A percentile compares a stretch with the other conserved stretches of the same genome.
phyloP scores from a whole-genome alignment of 1,284 basidiomycete species.

The Golubevia pallescens region DNA sequence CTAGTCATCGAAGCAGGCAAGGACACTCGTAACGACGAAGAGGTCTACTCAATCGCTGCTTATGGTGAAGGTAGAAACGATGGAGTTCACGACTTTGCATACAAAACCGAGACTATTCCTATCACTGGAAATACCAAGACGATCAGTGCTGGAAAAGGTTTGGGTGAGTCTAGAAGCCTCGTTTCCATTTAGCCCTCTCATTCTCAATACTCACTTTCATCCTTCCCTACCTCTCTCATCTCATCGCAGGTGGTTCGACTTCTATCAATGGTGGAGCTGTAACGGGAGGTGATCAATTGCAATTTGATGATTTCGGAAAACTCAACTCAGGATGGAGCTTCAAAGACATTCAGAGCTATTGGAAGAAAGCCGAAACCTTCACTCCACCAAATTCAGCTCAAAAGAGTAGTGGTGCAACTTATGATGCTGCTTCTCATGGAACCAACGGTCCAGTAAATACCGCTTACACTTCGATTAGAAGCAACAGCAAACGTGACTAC shows the following conservation, averaged over 20 bases:
- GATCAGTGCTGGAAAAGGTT: conserved; percentile 24
- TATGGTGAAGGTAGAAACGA: neutral
- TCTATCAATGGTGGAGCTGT: conserved; percentile 46
- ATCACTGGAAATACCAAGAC: conserved; percentile 8
- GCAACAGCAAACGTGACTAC: conserved; percentile 1
- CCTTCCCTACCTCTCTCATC: neutral
- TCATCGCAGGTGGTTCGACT: conserved; percentile 25
- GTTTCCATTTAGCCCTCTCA: neutral
- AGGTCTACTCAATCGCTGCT: conserved; percentile 18
- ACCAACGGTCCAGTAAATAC: conserved; percentile 30
- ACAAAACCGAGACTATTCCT: neutral
- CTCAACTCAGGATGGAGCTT: conserved; percentile 27
- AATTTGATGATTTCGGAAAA: conserved; percentile 31
- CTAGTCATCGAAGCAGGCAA: conserved; percentile 48
- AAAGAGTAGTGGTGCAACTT: conserved; percentile 23
- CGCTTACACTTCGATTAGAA: conserved; percentile 18
- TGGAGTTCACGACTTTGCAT: neutral
- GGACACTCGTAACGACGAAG: conserved; percentile 24
- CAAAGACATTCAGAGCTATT: conserved; percentile 23
- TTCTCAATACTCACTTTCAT: neutral
- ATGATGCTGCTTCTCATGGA: conserved; percentile 29
- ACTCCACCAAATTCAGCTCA: conserved; percentile 24
- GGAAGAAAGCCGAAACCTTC: conserved; percentile 44
- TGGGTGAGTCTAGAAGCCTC: conserved; percentile 12
- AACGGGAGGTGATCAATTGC: conserved; percentile 20